Evolutionary conservation across 2,329 filamentous ascomycete species (phyloP), one percentile per base, ranked within the genome.

Genomic region (Aspergillus texensis): DNA sequence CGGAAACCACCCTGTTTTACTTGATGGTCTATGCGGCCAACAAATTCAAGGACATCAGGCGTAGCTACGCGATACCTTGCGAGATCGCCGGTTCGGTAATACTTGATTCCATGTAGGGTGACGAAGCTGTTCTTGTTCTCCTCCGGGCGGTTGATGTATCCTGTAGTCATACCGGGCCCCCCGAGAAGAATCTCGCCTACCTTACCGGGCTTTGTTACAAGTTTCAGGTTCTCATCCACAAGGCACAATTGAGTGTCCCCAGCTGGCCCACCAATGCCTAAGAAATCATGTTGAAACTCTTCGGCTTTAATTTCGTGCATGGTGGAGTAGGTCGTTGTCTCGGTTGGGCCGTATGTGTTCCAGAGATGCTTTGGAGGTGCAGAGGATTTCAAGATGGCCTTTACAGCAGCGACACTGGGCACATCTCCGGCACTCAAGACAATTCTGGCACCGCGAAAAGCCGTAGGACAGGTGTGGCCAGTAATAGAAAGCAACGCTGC

Each of bases 1-100:
- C 93, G 86, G 82, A 96, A 96, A 1, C 93, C 93, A 57, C 92
- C 88, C 68, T 96, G 92, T 82, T 96, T 97, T 81, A 96, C 90
- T 75, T 96, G 93, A 65, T 88, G 85, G 71, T 96, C 93, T 24
- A 86, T 86, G 57, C 93, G 84, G 14, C 93, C 93, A 9, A 89
- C 88, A 71, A 86, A 89, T 68, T 89, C 88, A 4, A 91, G 88
- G 10, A 62, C 60, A n/a, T 59, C 57, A 39, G 32, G 41, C 12
- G 45, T 43, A 26, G 19, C 34, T 19, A 16, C 12, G 4, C 57
- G 52, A 36, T 28, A 55, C 52, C 21, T 55, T 21, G 52, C 52
- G n/a, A 32, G 24, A 92, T 65, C 91, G 83, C 0, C 91, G 89
- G 0, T 91, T 91, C 70, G 89, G 86, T 78, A 89, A 95, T 68